Evolutionary conservation across 2,329 filamentous ascomycete genomes (phyloP).

Genomic region (Neonectria sp.): DNA sequence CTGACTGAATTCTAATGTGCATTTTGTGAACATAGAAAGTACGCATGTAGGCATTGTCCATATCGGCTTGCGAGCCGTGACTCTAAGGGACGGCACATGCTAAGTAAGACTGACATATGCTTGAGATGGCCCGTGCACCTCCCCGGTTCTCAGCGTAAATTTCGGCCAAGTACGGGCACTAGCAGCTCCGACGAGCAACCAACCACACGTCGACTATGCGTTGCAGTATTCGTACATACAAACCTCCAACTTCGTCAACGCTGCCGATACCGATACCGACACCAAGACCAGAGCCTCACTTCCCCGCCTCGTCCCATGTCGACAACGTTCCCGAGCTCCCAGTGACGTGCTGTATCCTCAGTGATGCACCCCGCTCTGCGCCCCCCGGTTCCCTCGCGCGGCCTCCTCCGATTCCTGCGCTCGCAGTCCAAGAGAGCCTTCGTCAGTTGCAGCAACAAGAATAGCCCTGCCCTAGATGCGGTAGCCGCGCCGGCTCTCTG

Average conservation of each 20-base stretch:
- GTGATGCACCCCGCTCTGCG: slow-evolving; percentile 63
- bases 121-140: slow-evolving; percentile 29
- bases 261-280: slow-evolving; percentile 19
- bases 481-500: slow-evolving; percentile 35
- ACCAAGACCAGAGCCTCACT: slow-evolving; percentile 10
- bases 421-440: slow-evolving; percentile 76
- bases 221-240: not conserved
- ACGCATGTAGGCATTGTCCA: not conserved
- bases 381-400: slow-evolving; percentile 65
- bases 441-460: slow-evolving; percentile 61
- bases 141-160: slow-evolving; percentile 26
- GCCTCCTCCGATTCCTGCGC: slow-evolving; percentile 80
- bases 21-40: not conserved
- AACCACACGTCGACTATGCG: slow-evolving; percentile 17
- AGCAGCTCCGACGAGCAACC: slow-evolving; percentile 1
- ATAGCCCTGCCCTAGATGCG: slow-evolving; percentile 49
- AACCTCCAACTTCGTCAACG: slow-evolving; percentile 37
- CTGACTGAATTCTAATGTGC: not conserved
- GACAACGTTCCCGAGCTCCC: slow-evolving; percentile 35
- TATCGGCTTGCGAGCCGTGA: not conserved
- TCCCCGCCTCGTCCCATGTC: slow-evolving; percentile 26
- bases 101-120: not conserved
- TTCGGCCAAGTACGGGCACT: slow-evolving; percentile 28
- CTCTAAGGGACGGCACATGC: not conserved
- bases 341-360: slow-evolving; percentile 27